Evolutionary conservation across 495 filamentous ascomycete species (phyloP), one percentile per base, ranked within the genome.

Genomic region (Trypethelium eluteriae): DNA sequence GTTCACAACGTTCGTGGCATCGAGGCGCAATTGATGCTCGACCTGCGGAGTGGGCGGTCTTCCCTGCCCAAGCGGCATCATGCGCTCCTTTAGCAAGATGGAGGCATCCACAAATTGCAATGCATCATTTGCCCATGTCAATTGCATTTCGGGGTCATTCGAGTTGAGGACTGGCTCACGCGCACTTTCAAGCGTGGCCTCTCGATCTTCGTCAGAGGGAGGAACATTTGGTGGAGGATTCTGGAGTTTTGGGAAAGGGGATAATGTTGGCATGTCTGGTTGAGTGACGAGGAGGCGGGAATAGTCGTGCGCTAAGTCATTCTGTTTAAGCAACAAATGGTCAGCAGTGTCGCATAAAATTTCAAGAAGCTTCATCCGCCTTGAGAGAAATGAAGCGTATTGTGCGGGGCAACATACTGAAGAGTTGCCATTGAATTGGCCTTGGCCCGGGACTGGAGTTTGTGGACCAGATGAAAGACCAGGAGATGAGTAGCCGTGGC

Each of bases 51-150:
- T 97, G 61, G 85, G 77, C 16, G 91, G 82, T 36, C 94, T 83
- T 32, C 68, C 68, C 9, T 66, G n/a, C 69, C 84, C 83, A 12
- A 79, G 85, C n/a, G 89, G 82, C 62, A 86, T 82, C 64, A 89
- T 80, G 57, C 82, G 85, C 70, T 78, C 81, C 76, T 83, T 86
- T 72, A 85, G 86, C 77, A 82, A 88, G 79, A 85, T 82, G 50
- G 90, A 84, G 64, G 92, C 86, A 75, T 97, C 95, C 46, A 95
- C 90, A 79, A 90, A 96, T 50, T 88, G 85, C 59, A 98, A 81
- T 35, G 90, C 86, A 78, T 98, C 94, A 74, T 96, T 88, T 49
- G 95, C 94, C 94, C 94, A 98, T 39, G 90, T 88, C 67, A 98
- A 80, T 81, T 98, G 94, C 88, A 96, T 93, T 67, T 96, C 89